Base-by-base conservation (phyloP, 2,329 filamentous ascomycete genomes). In the Ophiosphaerella herpotricha region DNA sequence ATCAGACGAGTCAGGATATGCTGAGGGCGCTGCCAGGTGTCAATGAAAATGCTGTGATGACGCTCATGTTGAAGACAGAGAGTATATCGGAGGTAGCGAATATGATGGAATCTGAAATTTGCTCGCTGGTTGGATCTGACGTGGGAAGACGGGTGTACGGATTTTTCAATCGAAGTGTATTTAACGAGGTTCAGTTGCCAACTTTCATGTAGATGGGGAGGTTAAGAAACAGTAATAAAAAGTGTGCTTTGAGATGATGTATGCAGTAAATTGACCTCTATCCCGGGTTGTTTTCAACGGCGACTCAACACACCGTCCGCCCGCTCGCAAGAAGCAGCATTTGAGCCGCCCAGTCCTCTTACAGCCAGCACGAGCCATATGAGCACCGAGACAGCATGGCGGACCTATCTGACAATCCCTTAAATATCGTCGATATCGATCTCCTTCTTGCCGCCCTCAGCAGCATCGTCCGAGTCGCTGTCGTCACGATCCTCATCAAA, bases 341-440 rank as follows among this genome's bases (percentile, higher is more conserved):
- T 72, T 72, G 70, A 72, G 70, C 70, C 63, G 66, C 56, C 57
- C 64, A 51, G 48, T 50, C 48, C 52, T 50, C 48, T 37, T 54
- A 58, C 54, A 50, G 56, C 57, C 56, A 52, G 55, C 43, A 46
- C 40, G 46, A 48, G 51, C 55, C 44, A 41, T 47, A 42, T 32
- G 38, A 47, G 43, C 46, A 49, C 62, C 62, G 56, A 65, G 63
- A 65, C 68, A 69, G 68, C 70, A 72, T 72, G 70, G 70, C 70
- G 70, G 70, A 72, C 60, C 60, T 26, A n/a, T 43, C 34, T 32
- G 6, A 24, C 32, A 43, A 13, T 40, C 31, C 36, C 49, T 74
- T 70, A 97, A 76, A 97, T 96, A 77, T 97, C 91, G 80, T 97
- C 93, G 74, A 96, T 90, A 75, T 95, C 91, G 70, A 97, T 86